A percentile compares a stretch with the other conserved stretches of the same genome.
phyloP scores from a whole-genome alignment of 768 basidiomycete species.

The Suillus plorans region DNA sequence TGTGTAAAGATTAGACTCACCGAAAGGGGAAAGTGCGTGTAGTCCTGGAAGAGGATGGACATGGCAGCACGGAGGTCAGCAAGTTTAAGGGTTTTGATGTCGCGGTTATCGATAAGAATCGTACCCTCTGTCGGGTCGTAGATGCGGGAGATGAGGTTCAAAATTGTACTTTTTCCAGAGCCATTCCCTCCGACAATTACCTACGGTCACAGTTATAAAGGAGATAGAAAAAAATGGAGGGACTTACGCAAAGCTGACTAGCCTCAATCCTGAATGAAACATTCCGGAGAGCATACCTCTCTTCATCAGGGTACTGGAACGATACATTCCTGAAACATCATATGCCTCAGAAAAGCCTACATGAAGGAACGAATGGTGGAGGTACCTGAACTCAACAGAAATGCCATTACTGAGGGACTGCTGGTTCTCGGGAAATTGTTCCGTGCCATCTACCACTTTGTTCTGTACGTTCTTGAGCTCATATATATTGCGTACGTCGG shows the following conservation, averaged over 20 bases:
- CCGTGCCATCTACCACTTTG: constrained; percentile 50
- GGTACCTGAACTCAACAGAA: constrained; percentile 54
- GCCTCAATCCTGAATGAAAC: constrained; percentile 68
- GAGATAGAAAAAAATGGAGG: not conserved
- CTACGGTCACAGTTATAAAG: constrained; percentile 30
- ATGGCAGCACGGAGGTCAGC: constrained; percentile 61
- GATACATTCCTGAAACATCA: constrained; percentile 54
- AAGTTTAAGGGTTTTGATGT: constrained; percentile 61
- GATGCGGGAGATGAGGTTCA: constrained; percentile 71
- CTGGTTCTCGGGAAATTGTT: constrained; percentile 50
- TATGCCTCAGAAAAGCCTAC: not conserved
- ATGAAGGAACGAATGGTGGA: constrained; percentile 12
- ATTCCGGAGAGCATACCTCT: constrained; percentile 50
- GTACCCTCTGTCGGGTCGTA: constrained; percentile 69
- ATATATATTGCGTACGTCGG: constrained; percentile 58
- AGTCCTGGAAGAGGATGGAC: constrained; percentile 79
- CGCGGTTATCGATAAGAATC: constrained; percentile 62
- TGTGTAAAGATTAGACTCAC: constrained; percentile 38
- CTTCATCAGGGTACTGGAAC: constrained; percentile 62
- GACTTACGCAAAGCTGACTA: constrained; percentile 72
- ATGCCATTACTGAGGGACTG: constrained; percentile 46
- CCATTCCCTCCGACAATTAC: constrained; percentile 79
- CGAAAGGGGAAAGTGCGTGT: constrained; percentile 75
- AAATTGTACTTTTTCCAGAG: constrained; percentile 76
- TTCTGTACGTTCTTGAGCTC: constrained; percentile 61